A percentile compares a stretch with the other conserved stretches of the same genome.
These are phyloP conservation scores for Coemansia sp. DNA, from an alignment of 192 early-diverging fungal genomes.

Conservation along the genomic window DNA sequence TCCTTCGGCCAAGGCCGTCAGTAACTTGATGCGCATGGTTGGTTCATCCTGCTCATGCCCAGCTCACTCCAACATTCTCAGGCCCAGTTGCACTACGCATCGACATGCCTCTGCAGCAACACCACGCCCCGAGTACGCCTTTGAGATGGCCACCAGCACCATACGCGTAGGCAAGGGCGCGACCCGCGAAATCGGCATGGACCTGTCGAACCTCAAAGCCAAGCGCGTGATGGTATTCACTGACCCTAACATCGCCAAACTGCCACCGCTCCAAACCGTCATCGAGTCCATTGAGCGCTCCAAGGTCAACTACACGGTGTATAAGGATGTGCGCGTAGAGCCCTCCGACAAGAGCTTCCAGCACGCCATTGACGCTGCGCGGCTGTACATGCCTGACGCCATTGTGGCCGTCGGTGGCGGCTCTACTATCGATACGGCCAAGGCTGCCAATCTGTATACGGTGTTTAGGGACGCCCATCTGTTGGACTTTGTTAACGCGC, in stretches of 20 bases:
- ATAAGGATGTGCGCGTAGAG: conserved; percentile 77
- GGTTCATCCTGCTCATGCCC: conserved; percentile 52
- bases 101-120: conserved; percentile 29
- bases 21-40: conserved; percentile 54
- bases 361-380: conserved; percentile 79
- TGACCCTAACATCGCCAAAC: conserved; percentile 69
- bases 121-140: conserved; percentile 63
- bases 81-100: conserved; percentile 12
- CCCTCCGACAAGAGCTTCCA: conserved; percentile 82
- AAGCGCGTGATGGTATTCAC: conserved; percentile 87
- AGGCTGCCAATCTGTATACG: conserved; percentile 87
- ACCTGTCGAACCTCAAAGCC: conserved; percentile 74
- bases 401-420: conserved; percentile 92
- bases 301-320: conserved; percentile 71
- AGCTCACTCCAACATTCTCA: conserved; percentile 39
- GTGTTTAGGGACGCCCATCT: conserved; percentile 80
- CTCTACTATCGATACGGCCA: conserved; percentile 88
- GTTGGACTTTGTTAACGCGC: conserved; percentile 90
- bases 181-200: conserved; percentile 83
- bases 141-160: conserved; percentile 87
- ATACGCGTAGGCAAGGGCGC: conserved; percentile 85
- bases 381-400: conserved; percentile 72
- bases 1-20: conserved; percentile 37
- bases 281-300: conserved; percentile 71
- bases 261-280: conserved; percentile 74